A percentile compares a stretch with the other conserved stretches of the same genome.
Evolutionary conservation across 176 grass and related monocot species (phyloP).

Genomic region (Triticum aestivum): DNA sequence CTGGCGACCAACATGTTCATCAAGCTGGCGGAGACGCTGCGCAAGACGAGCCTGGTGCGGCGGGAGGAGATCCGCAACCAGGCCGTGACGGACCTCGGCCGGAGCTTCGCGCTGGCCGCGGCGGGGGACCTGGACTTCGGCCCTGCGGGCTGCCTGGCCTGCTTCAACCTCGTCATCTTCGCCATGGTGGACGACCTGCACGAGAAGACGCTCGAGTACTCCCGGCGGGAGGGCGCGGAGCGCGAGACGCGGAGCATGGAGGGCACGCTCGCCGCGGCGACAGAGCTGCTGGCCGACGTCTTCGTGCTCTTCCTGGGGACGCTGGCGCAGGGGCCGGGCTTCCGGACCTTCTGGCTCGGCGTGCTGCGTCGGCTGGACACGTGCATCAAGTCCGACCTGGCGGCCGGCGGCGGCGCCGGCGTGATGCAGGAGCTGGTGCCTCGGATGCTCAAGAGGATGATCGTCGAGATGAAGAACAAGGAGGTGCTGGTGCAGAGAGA

Average conservation of each 20-base stretch:
- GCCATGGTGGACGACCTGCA: constrained; percentile 91
- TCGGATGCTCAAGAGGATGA: constrained; percentile 73
- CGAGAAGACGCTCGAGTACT: constrained; percentile 97
- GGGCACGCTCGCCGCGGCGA: constrained; percentile 56
- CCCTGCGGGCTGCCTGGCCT: constrained; percentile 50
- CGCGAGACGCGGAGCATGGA: constrained; percentile 86
- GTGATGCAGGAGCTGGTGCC: constrained; percentile 71
- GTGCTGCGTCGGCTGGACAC: constrained; percentile 90
- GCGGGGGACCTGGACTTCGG: constrained; percentile 57
- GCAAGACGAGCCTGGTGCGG: constrained; percentile 77
- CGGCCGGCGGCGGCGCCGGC: constrained; percentile 36
- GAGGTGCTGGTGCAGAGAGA: constrained; percentile 63
- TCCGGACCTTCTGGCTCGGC: constrained; percentile 88
- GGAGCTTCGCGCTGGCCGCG: constrained; percentile 45
- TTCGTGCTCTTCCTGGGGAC: constrained; percentile 53
- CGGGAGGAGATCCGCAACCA: constrained; percentile 85
- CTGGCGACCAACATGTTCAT: constrained; percentile 64
- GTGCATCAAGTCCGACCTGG: constrained; percentile 75
- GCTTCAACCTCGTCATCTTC: constrained; percentile 90
- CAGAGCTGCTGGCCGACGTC: constrained; percentile 71
- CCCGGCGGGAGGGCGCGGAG: constrained; percentile 62
- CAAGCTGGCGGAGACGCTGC: constrained; percentile 75
- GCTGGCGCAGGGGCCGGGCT: constrained; percentile 60
- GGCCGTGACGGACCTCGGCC: constrained; percentile 57
- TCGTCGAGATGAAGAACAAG: constrained; percentile 85